Evolutionary conservation across 1,284 basidiomycete genomes (phyloP).

Genomic region (Heterobasidion occidentale): DNA sequence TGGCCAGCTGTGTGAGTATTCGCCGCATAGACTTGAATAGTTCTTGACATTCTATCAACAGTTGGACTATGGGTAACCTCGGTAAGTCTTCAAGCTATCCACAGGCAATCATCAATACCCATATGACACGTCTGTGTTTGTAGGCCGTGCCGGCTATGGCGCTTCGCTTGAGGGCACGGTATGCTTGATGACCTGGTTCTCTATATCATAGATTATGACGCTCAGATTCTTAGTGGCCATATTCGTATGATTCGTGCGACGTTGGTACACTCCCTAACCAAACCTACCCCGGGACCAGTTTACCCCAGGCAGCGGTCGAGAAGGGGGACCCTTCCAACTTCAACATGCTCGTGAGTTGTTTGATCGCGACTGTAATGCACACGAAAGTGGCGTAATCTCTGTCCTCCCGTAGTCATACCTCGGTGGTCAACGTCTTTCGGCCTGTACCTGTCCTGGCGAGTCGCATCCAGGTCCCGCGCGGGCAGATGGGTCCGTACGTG

Average conservation of each 20-base stretch:
- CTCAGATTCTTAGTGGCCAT: constrained; percentile 47
- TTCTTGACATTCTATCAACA: constrained; percentile 18
- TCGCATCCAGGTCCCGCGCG: constrained; percentile 67
- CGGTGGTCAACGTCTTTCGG: constrained; percentile 75
- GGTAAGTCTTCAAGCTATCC: constrained; percentile 18
- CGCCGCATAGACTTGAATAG: not conserved
- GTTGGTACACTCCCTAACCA: constrained; percentile 57
- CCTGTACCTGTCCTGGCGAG: constrained; percentile 61
- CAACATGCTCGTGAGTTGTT: constrained; percentile 21
- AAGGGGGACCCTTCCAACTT: constrained; percentile 33
- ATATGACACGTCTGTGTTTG: not conserved
- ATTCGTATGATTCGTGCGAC: constrained; percentile 72
- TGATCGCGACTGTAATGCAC: not conserved
- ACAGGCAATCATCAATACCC: not conserved
- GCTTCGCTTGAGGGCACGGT: constrained; percentile 17
- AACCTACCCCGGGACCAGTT: constrained; percentile 28
- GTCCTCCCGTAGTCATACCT: constrained; percentile 43
- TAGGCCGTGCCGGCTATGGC: constrained; percentile 16
- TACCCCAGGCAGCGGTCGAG: constrained; percentile 24
- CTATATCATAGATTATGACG: not conserved
- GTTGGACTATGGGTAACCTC: constrained; percentile 49
- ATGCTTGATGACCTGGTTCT: not conserved
- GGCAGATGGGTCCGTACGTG: constrained; percentile 45
- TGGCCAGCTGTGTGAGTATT: constrained; percentile 32
- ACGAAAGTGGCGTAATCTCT: not conserved